Evolutionary conservation across 1,139 yeast species (phyloP).

Genomic region (Sugiyamaella xylanicola): DNA sequence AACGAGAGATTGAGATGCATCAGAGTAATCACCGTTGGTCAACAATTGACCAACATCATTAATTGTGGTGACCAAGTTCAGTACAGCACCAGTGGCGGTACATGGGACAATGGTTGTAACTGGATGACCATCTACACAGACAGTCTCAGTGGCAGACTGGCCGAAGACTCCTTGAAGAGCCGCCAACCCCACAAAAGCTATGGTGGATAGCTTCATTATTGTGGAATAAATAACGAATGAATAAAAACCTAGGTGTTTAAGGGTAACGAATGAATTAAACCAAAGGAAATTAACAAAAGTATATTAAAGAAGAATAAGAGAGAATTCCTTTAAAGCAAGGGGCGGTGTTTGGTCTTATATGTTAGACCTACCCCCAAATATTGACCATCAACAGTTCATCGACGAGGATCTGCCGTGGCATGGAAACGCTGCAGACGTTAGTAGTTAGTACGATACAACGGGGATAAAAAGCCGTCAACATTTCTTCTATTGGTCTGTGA

Average conservation of each 20-base stretch:
- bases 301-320: not conserved
- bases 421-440: not conserved
- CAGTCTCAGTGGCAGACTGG: slow-evolving; percentile 1
- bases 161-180: slow-evolving; percentile 8
- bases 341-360: slow-evolving; percentile 1
- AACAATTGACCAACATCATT: slow-evolving; percentile 16
- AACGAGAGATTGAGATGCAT: slow-evolving; percentile 8
- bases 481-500: not conserved
- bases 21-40: slow-evolving; percentile 13
- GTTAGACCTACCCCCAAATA: not conserved
- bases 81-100: slow-evolving; percentile 14
- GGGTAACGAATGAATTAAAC: slow-evolving; percentile 2
- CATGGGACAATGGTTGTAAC: slow-evolving; percentile 18
- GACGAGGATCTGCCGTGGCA: not conserved
- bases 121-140: slow-evolving; percentile 12
- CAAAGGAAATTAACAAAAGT: not conserved
- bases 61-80: slow-evolving; percentile 11
- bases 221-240: not conserved
- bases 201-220: slow-evolving; percentile 10
- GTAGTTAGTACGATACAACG: not conserved
- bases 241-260: slow-evolving; percentile 7
- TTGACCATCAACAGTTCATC: slow-evolving; percentile 1
- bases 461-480: not conserved
- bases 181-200: slow-evolving; percentile 12
- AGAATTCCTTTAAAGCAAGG: not conserved